phyloP scores from a whole-genome alignment of 441 rosid genomes.

The Adansonia madagascariensis region DNA sequence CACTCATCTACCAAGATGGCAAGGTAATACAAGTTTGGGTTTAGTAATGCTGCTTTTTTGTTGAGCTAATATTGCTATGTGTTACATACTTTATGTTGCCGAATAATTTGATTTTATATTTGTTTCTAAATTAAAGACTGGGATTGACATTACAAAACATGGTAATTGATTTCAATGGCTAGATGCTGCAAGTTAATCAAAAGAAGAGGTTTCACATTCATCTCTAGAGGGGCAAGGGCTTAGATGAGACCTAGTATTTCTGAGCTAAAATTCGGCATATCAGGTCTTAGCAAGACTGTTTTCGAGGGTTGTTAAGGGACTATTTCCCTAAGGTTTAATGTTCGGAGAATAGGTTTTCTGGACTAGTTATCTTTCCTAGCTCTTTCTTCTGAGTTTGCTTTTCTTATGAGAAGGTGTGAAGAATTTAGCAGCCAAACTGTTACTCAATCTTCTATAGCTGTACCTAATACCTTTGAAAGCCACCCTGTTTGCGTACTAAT shows the following conservation, averaged over 20 bases:
- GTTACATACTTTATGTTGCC: neutral
- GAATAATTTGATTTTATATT: neutral
- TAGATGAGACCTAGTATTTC: neutral
- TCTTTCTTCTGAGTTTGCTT: neutral
- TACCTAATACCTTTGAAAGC: neutral
- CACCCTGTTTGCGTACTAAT: neutral
- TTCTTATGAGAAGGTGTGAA: conserved; percentile 6
- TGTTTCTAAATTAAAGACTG: neutral
- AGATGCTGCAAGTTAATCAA: neutral
- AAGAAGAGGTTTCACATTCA: neutral
- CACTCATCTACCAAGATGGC: conserved; percentile 95
- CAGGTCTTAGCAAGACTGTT: neutral
- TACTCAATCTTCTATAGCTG: conserved; percentile 3
- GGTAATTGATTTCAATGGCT: neutral
- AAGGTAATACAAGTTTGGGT: conserved; percentile 51
- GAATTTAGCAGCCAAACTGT: neutral
- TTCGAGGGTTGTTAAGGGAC: neutral
- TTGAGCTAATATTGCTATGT: neutral
- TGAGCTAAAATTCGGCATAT: neutral
- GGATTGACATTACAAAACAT: neutral
- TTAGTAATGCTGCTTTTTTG: neutral
- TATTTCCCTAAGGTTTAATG: neutral
- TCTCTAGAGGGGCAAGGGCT: neutral
- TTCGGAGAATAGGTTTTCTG: neutral
- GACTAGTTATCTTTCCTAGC: neutral